phyloP scores from a whole-genome alignment of 345 rosid species.

The Reutealis trisperma region DNA sequence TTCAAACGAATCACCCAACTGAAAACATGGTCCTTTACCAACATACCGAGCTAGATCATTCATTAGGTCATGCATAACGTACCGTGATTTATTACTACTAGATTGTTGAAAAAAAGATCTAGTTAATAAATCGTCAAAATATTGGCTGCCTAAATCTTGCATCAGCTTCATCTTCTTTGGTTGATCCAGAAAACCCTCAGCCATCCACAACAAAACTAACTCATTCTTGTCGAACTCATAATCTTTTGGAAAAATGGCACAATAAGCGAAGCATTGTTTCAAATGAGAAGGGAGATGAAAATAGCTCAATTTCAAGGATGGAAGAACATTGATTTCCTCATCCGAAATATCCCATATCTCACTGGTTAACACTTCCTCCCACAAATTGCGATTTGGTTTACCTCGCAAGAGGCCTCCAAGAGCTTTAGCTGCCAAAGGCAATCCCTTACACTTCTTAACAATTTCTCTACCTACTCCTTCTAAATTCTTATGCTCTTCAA shows the following conservation, averaged over 20 bases:
- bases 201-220: background rate
- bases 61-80: background rate
- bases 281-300: constrained; percentile 18
- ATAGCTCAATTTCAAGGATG: constrained; percentile 22
- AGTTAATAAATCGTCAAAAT: background rate
- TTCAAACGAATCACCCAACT: background rate
- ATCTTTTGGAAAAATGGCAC: constrained; percentile 22
- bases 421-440: constrained; percentile 32
- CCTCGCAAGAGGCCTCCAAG: constrained; percentile 26
- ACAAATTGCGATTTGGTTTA: background rate
- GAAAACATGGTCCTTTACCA: background rate
- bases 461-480: background rate
- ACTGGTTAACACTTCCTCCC: constrained; percentile 18
- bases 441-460: constrained; percentile 28
- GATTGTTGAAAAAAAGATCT: background rate
- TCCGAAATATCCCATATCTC: constrained; percentile 27
- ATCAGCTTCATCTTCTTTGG: background rate
- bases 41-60: background rate
- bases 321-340: constrained; percentile 2
- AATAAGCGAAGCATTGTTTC: constrained; percentile 23
- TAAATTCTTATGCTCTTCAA: too few relatives aligned
- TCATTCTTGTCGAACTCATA: background rate
- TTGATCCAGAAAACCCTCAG: background rate
- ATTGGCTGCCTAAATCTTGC: background rate
- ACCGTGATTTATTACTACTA: background rate